A percentile compares a stretch with the other conserved stretches of the same genome.
These are phyloP conservation scores for Colletotrichum nymphaeae DNA, from an alignment of 2,329 filamentous ascomycete genomes.

Conservation along the genomic window DNA sequence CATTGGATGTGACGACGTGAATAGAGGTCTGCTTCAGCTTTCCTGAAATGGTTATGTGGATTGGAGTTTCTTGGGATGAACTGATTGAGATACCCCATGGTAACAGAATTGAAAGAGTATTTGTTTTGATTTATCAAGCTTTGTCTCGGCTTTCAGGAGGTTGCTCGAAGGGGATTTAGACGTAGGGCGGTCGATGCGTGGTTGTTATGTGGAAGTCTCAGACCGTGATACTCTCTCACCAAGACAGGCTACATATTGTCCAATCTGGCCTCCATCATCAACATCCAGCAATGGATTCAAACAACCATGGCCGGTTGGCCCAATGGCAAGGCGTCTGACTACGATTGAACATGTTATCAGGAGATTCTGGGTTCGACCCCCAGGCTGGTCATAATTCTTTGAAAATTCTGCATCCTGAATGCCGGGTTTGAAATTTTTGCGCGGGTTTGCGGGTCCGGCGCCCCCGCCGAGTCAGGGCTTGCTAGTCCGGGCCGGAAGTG, in stretches of 20 bases:
- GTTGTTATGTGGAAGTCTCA: no score
- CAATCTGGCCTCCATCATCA: rapidly evolving
- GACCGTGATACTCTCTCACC: no score
- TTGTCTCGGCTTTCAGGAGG: no score
- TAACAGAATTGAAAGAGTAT: background rate
- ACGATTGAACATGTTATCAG: slow-evolving; percentile 41
- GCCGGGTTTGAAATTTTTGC: background rate
- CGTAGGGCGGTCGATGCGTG: no score
- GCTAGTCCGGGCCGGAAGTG: slow-evolving; percentile 13
- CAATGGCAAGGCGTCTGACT: slow-evolving; percentile 58
- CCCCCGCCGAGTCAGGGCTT: slow-evolving; percentile 11
- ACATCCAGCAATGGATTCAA: slow-evolving; percentile 3
- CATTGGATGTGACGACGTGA: background rate
- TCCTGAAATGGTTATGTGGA: background rate
- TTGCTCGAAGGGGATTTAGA: no score
- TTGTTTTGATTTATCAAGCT: no score
- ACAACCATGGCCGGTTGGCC: slow-evolving; percentile 42
- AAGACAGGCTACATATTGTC: rapidly evolving
- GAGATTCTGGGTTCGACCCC: slow-evolving; percentile 37
- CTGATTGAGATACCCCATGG: background rate
- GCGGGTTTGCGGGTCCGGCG: slow-evolving; percentile 17
- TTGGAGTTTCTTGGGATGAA: background rate
- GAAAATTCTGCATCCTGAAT: background rate
- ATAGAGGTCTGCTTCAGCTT: no score
- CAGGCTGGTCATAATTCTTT: slow-evolving; percentile 33